These are phyloP conservation scores for Fraxinus anomala DNA, from an alignment of 257 asterid species.

Conservation along the genomic window DNA sequence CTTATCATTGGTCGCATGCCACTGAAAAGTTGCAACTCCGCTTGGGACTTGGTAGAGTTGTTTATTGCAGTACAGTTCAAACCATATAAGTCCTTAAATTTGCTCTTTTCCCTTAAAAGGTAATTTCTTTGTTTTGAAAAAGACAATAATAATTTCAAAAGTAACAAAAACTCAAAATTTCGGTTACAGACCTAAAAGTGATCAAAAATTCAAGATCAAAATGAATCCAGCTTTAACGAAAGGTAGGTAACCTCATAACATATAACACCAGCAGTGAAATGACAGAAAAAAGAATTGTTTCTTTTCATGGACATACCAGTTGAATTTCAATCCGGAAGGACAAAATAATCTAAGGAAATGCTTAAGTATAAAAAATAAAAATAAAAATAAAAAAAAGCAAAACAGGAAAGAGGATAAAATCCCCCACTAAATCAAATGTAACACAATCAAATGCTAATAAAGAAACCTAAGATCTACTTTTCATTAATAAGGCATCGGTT, in stretches of 20 bases:
- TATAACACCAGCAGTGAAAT: not conserved
- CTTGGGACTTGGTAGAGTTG: not conserved
- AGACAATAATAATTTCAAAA: not conserved
- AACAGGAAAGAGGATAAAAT: not conserved
- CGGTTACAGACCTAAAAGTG: not conserved
- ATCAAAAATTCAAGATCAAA: not conserved
- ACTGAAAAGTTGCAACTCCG: not conserved
- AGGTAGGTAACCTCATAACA: not conserved
- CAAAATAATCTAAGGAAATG: not conserved
- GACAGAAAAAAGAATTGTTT: not conserved
- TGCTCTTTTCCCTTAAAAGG: not conserved
- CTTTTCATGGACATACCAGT: not conserved
- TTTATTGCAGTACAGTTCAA: not conserved
- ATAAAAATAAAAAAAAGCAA: not conserved
- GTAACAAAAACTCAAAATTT: not conserved
- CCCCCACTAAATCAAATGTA: not conserved
- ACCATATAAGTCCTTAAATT: not conserved
- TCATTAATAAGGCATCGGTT: conserved; percentile 13
- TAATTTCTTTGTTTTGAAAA: not conserved
- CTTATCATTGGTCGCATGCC: not conserved
- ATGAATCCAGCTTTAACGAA: not conserved
- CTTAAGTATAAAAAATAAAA: not conserved
- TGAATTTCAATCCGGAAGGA: not conserved
- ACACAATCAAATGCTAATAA: conserved; percentile 25
- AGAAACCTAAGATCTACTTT: conserved; percentile 17